A percentile compares a stretch with the other conserved stretches of the same genome.
phyloP scores from a whole-genome alignment of 1,284 basidiomycete species.

The Wallemia mellicola region DNA sequence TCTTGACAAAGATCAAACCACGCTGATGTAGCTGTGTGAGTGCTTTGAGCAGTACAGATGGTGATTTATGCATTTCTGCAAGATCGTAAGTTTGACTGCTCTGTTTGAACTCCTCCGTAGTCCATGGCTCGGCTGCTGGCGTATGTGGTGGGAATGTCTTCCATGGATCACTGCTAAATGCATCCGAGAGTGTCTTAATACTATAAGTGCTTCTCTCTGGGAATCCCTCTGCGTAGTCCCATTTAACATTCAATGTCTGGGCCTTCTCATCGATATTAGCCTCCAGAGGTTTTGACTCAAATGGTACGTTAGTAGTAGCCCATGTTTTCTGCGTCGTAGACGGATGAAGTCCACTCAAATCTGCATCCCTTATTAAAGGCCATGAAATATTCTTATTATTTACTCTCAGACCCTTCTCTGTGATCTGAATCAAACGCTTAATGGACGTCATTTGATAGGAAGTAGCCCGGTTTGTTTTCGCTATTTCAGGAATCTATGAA shows the following conservation, averaged over 20 bases:
- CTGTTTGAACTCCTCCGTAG: not conserved
- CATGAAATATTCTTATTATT: not conserved
- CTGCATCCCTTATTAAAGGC: not conserved
- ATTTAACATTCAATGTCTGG: not conserved
- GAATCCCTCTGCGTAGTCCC: not conserved
- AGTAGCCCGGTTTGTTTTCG: too few species aligned
- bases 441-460: not conserved
- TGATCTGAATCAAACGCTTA: not conserved
- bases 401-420: not conserved
- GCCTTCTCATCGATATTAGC: not conserved
- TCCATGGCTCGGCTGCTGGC: slow-evolving; percentile 4
- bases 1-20: slow-evolving; percentile 23
- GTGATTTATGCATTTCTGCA: slow-evolving; percentile 3
- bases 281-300: not conserved
- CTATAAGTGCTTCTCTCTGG: not conserved
- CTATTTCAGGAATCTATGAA: too few species aligned
- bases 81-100: slow-evolving; percentile 3
- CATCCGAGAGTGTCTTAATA: not conserved
- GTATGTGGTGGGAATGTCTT: not conserved
- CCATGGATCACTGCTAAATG: not conserved
- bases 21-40: slow-evolving; percentile 18
- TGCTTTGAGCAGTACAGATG: slow-evolving; percentile 8
- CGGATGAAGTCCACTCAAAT: not conserved
- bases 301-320: not conserved
- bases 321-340: not conserved